Evolutionary conservation across 208 protist species (phyloP).

Genomic region (Crithidia sp.): DNA sequence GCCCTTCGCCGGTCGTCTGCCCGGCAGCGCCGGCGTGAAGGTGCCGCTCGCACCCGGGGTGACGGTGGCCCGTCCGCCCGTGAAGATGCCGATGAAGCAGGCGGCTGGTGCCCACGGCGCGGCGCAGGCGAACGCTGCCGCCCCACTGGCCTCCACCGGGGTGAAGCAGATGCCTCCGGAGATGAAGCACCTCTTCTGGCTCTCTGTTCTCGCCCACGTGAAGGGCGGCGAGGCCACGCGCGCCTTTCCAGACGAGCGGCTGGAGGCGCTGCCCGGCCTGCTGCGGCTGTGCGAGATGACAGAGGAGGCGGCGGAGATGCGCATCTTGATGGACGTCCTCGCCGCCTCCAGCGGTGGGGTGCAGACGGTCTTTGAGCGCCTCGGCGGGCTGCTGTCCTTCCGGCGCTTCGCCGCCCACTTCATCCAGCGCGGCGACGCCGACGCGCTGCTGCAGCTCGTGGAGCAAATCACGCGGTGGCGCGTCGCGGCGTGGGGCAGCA

Average conservation of each 20-base stretch:
- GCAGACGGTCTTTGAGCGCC: slow-evolving; percentile 67
- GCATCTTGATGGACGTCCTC: slow-evolving; percentile 61
- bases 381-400: slow-evolving; percentile 70
- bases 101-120: slow-evolving; percentile 11
- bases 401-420: slow-evolving; percentile 63
- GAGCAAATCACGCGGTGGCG: slow-evolving; percentile 62
- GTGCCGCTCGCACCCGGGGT: slow-evolving; percentile 26
- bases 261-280: slow-evolving; percentile 55
- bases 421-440: slow-evolving; percentile 34
- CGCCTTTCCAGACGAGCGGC: slow-evolving; percentile 69
- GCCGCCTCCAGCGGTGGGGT: slow-evolving; percentile 55
- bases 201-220: slow-evolving; percentile 64
- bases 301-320: slow-evolving; percentile 59
- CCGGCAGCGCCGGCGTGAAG: slow-evolving; percentile 26
- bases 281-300: slow-evolving; percentile 79
- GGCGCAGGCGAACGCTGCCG: slow-evolving; percentile 12
- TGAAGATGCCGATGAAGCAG: slow-evolving; percentile 37
- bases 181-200: slow-evolving; percentile 77
- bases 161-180: slow-evolving; percentile 69
- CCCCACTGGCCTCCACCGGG: slow-evolving; percentile 27
- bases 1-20: slow-evolving; percentile 32
- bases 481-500: slow-evolving; percentile 49
- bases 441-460: slow-evolving; percentile 60
- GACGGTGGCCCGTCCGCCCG: slow-evolving; percentile 20
- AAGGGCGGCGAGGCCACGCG: slow-evolving; percentile 49